A percentile compares a stretch with the other conserved stretches of the same genome.
phyloP scores from a whole-genome alignment of 768 basidiomycete species.

The Suillus brevipes region DNA sequence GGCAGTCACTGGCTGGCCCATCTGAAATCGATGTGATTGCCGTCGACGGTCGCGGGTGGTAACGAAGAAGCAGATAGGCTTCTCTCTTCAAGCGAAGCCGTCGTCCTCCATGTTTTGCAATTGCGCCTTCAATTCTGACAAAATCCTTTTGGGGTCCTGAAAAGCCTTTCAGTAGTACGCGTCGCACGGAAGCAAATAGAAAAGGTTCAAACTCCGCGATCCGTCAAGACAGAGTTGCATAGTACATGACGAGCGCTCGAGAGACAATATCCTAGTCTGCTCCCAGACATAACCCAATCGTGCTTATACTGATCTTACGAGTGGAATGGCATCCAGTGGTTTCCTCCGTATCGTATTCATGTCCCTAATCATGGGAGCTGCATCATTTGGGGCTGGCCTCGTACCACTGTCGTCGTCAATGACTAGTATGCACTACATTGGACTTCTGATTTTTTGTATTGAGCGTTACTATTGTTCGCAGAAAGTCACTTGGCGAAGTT shows the following conservation, averaged over 20 bases:
- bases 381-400: constrained; percentile 70
- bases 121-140: not conserved
- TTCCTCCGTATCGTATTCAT: constrained; percentile 38
- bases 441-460: not conserved
- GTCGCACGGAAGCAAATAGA: not conserved
- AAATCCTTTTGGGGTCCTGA: too few relatives aligned
- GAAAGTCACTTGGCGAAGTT: constrained; percentile 46
- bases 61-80: not conserved
- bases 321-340: constrained; percentile 24
- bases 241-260: not conserved
- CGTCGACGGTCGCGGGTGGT: not conserved
- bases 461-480: constrained; percentile 42
- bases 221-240: not conserved
- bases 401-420: constrained; percentile 74
- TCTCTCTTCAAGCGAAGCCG: not conserved
- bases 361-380: constrained; percentile 59
- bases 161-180: not conserved
- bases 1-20: not conserved
- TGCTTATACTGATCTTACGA: not conserved
- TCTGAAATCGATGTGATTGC: not conserved
- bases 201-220: not conserved
- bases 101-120: not conserved
- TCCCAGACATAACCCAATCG: not conserved
- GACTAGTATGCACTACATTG: constrained; percentile 47
- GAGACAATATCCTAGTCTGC: not conserved